These are phyloP conservation scores for Hibiscus syriacus DNA, from an alignment of 345 rosid species.

Conservation along the genomic window DNA sequence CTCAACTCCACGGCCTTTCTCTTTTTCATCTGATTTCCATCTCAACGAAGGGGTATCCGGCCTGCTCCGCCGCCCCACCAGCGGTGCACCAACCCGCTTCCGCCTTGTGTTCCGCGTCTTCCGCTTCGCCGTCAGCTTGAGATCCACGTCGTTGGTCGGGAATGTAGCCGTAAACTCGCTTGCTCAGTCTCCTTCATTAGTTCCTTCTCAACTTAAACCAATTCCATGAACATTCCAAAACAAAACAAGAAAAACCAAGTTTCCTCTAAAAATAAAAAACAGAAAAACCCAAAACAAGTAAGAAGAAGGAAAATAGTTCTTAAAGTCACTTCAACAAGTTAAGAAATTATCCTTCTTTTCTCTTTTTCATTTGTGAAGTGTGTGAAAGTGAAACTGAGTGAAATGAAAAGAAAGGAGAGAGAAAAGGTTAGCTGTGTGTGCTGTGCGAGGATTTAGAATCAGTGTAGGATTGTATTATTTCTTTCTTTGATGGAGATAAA, in stretches of 20 bases:
- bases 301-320: not conserved
- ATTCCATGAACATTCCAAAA: constrained; percentile 11
- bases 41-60: constrained; percentile 76
- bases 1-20: constrained; percentile 19
- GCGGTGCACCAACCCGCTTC: constrained; percentile 37
- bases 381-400: not conserved
- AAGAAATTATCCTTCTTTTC: not conserved
- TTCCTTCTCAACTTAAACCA: constrained; percentile 3
- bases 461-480: not conserved
- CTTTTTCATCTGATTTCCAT: constrained; percentile 61
- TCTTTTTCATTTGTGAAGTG: not conserved
- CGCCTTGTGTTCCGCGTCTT: constrained; percentile 39
- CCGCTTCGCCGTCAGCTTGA: constrained; percentile 35
- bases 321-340: not conserved
- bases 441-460: not conserved
- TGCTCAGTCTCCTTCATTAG: constrained; percentile 72
- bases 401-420: not conserved
- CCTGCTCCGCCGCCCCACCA: constrained; percentile 47
- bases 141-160: constrained; percentile 49
- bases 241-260: not conserved
- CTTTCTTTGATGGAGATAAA: constrained; percentile 1
- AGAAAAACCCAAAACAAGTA: not conserved
- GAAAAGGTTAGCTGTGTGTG: not conserved
- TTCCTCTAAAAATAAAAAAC: not conserved
- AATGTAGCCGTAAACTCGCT: constrained; percentile 38